Conservation (phyloP, 768 basidiomycete genomes). For the Melanogaster broomeanus region DNA sequence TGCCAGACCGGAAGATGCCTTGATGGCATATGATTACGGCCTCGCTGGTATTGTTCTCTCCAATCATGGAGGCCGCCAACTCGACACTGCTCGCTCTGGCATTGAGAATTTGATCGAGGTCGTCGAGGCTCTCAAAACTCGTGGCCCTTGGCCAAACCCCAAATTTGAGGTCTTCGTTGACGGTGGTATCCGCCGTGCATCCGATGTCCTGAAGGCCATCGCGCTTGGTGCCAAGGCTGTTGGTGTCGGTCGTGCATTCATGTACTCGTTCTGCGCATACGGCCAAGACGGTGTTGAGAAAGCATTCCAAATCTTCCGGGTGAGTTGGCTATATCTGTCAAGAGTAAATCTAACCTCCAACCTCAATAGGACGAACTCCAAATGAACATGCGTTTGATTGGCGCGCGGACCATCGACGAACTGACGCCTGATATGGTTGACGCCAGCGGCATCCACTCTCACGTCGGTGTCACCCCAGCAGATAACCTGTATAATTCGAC, state of each 20-base stretch:
- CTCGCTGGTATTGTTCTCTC: slow-evolving; percentile 53
- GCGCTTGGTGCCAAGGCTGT: slow-evolving; percentile 60
- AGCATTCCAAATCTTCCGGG: slow-evolving; percentile 73
- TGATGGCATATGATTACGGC: slow-evolving; percentile 35
- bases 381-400: slow-evolving; percentile 91
- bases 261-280: slow-evolving; percentile 84
- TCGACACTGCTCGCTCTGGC: slow-evolving; percentile 45
- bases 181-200: slow-evolving; percentile 49
- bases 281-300: slow-evolving; percentile 81
- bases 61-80: slow-evolving; percentile 61
- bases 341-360: not conserved
- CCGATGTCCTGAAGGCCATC: slow-evolving; percentile 52
- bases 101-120: slow-evolving; percentile 31
- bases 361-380: slow-evolving; percentile 81
- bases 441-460: slow-evolving; percentile 38
- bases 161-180: slow-evolving; percentile 45
- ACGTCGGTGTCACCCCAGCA: slow-evolving; percentile 26
- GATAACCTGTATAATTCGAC: slow-evolving; percentile 33
- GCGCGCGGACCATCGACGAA: slow-evolving; percentile 74
- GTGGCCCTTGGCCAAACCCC: slow-evolving; percentile 14
- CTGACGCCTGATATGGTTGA: slow-evolving; percentile 85
- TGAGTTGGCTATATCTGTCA: slow-evolving; percentile 30
- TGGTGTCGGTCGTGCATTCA: slow-evolving; percentile 78
- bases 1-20: slow-evolving; percentile 43
- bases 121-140: slow-evolving; percentile 7